A percentile compares a stretch with the other conserved stretches of the same genome.
Evolutionary conservation across 2,329 filamentous ascomycete species (phyloP).

Genomic region (Colletotrichum acutatum): DNA sequence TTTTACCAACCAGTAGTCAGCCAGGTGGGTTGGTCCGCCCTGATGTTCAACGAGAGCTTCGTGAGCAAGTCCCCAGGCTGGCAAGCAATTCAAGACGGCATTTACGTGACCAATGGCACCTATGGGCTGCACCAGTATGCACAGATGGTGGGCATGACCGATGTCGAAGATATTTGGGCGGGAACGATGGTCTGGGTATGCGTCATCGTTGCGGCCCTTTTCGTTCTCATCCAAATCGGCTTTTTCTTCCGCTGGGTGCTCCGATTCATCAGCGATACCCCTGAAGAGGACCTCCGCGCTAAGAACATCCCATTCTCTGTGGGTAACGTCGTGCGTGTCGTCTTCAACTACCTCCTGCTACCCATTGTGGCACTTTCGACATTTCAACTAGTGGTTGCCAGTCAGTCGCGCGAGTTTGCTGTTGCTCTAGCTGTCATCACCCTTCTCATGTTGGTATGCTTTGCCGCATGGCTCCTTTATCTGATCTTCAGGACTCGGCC

Average conservation of each 20-base stretch:
- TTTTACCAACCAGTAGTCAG: conserved; percentile 94
- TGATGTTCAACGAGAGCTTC: conserved; percentile 95
- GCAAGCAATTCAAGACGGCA: conserved; percentile 79
- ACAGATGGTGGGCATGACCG: conserved; percentile 84
- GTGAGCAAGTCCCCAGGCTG: conserved; percentile 75
- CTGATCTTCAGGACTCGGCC: conserved; percentile 85
- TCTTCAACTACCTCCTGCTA: conserved; percentile 92
- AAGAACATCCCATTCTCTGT: conserved; percentile 92
- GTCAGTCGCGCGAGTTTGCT: conserved; percentile 73
- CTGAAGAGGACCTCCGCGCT: conserved; percentile 86
- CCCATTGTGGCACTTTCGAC: conserved; percentile 88
- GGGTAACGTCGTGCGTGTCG: conserved; percentile 83
- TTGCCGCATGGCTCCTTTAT: conserved; percentile 82
- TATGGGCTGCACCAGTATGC: conserved; percentile 85
- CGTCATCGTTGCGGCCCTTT: conserved; percentile 75
- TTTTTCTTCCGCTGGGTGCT: conserved; percentile 83
- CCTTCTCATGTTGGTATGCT: conserved; percentile 76
- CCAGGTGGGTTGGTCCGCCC: conserved; percentile 85
- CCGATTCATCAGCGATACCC: conserved; percentile 75
- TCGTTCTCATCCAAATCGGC: conserved; percentile 78
- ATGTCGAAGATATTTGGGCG: conserved; percentile 86
- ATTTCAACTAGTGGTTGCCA: conserved; percentile 87
- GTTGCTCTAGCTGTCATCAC: conserved; percentile 81
- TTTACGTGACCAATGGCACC: conserved; percentile 83
- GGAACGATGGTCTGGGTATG: conserved; percentile 94